Conservation (phyloP, 2,329 filamentous ascomycete genomes). For the Aspergillus aculeatinus region DNA sequence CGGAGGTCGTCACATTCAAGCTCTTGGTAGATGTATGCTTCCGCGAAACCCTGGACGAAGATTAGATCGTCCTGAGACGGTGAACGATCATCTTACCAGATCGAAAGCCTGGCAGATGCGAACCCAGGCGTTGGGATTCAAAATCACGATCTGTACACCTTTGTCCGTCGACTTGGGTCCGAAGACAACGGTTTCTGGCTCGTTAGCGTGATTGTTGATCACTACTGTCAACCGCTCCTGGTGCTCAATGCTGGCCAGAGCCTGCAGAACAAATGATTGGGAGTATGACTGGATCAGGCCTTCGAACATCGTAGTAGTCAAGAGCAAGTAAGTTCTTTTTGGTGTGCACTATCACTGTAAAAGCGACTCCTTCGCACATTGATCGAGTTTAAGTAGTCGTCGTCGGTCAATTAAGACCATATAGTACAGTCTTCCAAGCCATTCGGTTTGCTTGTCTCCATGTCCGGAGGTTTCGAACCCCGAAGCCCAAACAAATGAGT, state of each 20-base stretch:
- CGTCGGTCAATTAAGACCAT: neutral
- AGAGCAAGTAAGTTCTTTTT: neutral
- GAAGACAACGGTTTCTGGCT: neutral
- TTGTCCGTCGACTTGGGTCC: neutral
- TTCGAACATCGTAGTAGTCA: neutral
- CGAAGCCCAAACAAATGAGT: neutral
- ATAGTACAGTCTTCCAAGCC: neutral
- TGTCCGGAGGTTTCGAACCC: neutral
- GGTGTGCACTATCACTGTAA: neutral
- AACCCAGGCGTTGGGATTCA: neutral
- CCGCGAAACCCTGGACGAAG: conserved; percentile 59
- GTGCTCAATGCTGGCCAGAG: neutral
- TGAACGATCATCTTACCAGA: neutral
- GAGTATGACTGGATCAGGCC: neutral
- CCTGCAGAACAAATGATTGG: neutral
- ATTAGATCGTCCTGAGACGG: neutral
- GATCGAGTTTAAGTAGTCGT: neutral
- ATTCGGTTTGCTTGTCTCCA: neutral
- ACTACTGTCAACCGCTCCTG: neutral
- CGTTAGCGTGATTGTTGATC: neutral
- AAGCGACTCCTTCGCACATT: neutral
- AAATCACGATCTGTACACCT: neutral
- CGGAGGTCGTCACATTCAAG: conserved; percentile 66
- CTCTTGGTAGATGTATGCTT: conserved; percentile 72
- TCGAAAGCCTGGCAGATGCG: neutral